Conservation (phyloP, 2,329 filamentous ascomycete genomes). For the Cercospora sp. region DNA sequence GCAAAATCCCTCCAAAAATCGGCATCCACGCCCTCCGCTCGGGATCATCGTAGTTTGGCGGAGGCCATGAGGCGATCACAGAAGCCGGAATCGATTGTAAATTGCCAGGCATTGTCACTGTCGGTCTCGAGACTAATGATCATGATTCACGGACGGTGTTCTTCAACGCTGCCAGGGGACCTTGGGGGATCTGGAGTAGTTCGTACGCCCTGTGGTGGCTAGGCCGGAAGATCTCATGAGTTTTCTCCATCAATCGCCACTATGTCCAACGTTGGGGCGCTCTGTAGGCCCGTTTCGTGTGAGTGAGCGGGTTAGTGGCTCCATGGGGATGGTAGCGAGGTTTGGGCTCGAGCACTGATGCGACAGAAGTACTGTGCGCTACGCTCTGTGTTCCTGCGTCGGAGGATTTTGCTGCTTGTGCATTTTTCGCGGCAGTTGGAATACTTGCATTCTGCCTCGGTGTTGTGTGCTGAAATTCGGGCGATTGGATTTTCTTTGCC, state of each 20-base stretch:
- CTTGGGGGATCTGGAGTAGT: not conserved
- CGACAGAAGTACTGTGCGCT: not conserved
- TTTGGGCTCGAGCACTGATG: slow-evolving; percentile 1
- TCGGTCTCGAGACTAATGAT: not conserved
- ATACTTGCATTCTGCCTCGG: not conserved
- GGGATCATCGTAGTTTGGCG: slow-evolving; percentile 33
- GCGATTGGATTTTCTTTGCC: not conserved
- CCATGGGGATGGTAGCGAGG: slow-evolving; percentile 3
- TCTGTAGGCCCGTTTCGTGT: not conserved
- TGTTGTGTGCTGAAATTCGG: not conserved
- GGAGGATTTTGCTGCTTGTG: not conserved
- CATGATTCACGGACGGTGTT: not conserved
- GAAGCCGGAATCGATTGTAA: slow-evolving; percentile 24
- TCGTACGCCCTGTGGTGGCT: not conserved
- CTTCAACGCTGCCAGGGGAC: not conserved
- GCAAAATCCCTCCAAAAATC: slow-evolving; percentile 22
- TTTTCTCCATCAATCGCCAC: not conserved
- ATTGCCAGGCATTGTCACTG: slow-evolving; percentile 31
- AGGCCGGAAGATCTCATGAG: not conserved
- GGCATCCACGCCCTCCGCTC: slow-evolving; percentile 29
- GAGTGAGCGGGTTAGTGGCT: not conserved
- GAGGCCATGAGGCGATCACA: slow-evolving; percentile 30
- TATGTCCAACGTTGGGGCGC: not conserved
- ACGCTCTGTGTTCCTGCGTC: not conserved
- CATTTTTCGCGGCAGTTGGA: not conserved